Evolutionary conservation across 2,329 filamentous ascomycete genomes (phyloP), one percentile per base, ranked within the genome.

Genomic region (Bipolaris gigantea): DNA sequence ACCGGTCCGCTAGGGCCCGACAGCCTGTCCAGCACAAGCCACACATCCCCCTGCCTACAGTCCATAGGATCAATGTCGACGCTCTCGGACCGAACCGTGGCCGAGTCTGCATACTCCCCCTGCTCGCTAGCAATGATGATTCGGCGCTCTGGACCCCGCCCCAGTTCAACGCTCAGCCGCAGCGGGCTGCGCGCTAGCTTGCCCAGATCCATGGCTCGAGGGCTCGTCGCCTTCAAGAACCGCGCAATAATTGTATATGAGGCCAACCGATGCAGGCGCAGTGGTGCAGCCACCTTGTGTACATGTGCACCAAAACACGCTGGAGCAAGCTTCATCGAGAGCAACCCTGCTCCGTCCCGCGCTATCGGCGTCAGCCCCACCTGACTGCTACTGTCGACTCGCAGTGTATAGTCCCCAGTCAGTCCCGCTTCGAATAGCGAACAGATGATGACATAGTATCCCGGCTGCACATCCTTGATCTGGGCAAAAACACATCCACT

Each of bases 361-460:
- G 86, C 83, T 3, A 97, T 81, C 15, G 83, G 81, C 7, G 76
- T 77, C 5, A 95, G 70, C 1, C 73, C 65, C 34, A 86, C 81
- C 0, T 81, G 78, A 2, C 76, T 71, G 49, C 82, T 84, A 32
- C 88, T 87, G 42, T 87, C 86, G n/a, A 97, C 81, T 52, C 86
- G 84, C 8, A 99, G 79, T 0, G 81, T 84, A 67, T 95, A 97
- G 44, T 81, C 80, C 3, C 89, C 89, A 1, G 85, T 79, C 67
- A 95, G 90, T 8, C 88, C 88, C 0, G 88, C 82, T 59, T 96
- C 91, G 71, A 95, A 97, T 0, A 93, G 96, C 2, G 91, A 96
- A 70, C 89, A 93, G 6, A 97, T 88, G 51, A 96, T 81, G 0
- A 90, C 97, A 73, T 97, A 99, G 0, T 81, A 81, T 0, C 93